phyloP scores from a whole-genome alignment of 345 rosid species.

The Aquilaria sinensis region DNA sequence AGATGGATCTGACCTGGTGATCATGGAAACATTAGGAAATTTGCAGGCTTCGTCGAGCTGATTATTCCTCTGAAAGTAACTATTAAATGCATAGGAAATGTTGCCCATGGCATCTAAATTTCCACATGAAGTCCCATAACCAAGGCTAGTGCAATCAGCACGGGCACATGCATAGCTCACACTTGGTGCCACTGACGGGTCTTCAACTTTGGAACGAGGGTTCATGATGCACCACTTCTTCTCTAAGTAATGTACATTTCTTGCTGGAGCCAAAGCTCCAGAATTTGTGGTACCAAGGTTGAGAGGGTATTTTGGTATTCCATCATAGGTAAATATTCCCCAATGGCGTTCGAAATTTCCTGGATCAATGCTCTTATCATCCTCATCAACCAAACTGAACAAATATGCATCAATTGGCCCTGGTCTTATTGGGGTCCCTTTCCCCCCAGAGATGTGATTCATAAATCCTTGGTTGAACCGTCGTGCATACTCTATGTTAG shows the following conservation, averaged over 20 bases:
- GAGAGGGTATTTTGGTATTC: slow-evolving; percentile 57
- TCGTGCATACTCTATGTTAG: slow-evolving; percentile 62
- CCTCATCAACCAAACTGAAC: slow-evolving; percentile 88
- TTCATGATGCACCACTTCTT: slow-evolving; percentile 84
- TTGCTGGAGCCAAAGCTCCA: slow-evolving; percentile 51
- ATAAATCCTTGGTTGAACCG: slow-evolving; percentile 90
- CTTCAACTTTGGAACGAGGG: slow-evolving; percentile 52
- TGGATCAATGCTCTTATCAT: slow-evolving; percentile 69
- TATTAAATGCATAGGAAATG: slow-evolving; percentile 85
- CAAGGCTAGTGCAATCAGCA: slow-evolving; percentile 85
- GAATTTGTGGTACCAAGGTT: slow-evolving; percentile 81
- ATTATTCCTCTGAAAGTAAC: slow-evolving; percentile 77
- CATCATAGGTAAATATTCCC: slow-evolving; percentile 80
- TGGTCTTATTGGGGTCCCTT: slow-evolving; percentile 80
- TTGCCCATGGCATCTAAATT: slow-evolving; percentile 46
- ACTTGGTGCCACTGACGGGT: slow-evolving; percentile 51
- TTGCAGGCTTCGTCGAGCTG: slow-evolving; percentile 75
- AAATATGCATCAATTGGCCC: slow-evolving; percentile 68
- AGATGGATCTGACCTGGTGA: slow-evolving; percentile 57
- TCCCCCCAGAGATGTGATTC: slow-evolving; percentile 60
- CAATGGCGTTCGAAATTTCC: slow-evolving; percentile 93
- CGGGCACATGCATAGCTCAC: slow-evolving; percentile 77
- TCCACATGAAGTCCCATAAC: slow-evolving; percentile 83
- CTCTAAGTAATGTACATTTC: slow-evolving; percentile 38
- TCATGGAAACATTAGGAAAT: slow-evolving; percentile 57